Conservation (phyloP, 1,284 basidiomycete genomes). For the Jaminaea rosea region DNA sequence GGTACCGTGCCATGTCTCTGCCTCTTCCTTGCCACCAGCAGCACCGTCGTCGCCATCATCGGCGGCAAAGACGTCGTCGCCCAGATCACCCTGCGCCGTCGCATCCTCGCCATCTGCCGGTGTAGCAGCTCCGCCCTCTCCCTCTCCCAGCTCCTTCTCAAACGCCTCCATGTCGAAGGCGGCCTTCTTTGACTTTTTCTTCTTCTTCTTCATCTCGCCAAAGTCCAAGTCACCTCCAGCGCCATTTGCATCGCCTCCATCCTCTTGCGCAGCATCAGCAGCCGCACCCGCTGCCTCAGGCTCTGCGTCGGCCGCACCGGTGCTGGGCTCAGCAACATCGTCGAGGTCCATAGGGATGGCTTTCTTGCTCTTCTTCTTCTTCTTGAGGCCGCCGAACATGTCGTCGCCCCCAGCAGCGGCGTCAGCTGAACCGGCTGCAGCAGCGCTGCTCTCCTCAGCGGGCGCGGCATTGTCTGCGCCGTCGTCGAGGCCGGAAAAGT, state of each 20-base stretch:
- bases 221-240: constrained; percentile 49
- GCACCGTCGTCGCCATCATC: constrained; percentile 21
- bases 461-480: constrained; percentile 7
- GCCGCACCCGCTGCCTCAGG: constrained; percentile 15
- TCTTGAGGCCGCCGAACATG: constrained; percentile 79
- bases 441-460: constrained; percentile 8
- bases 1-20: constrained; percentile 66
- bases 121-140: constrained; percentile 60
- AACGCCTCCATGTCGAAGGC: constrained; percentile 48
- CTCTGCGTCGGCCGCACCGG: constrained; percentile 22
- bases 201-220: constrained; percentile 54
- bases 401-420: constrained; percentile 51
- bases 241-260: no score
- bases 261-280: constrained; percentile 22
- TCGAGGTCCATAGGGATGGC: constrained; percentile 72
- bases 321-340: constrained; percentile 22
- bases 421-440: constrained; percentile 32
- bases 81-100: constrained; percentile 36
- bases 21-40: constrained; percentile 13
- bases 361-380: constrained; percentile 80
- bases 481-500: constrained; percentile 55
- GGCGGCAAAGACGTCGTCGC: constrained; percentile 35
- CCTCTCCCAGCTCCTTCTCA: constrained; percentile 47
- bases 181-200: constrained; percentile 46
- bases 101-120: no score